Percentiles rank a stretch among this genome's conserved stretches.
Evolutionary conservation across 352 stramenopile species (phyloP).

Genomic region (Globisporangium cederbergense): DNA sequence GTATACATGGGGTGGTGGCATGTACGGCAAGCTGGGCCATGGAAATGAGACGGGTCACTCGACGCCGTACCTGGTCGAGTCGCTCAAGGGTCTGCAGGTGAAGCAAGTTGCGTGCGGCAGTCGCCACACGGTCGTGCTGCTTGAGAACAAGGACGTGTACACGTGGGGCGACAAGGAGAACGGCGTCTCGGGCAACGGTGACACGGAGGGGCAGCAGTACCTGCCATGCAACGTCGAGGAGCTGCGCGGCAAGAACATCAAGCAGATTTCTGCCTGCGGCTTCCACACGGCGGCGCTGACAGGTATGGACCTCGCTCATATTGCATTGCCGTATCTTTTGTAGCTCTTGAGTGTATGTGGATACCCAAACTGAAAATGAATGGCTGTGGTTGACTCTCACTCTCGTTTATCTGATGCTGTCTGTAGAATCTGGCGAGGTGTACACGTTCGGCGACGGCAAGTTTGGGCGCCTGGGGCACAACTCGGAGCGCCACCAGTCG

Average conservation of each 20-base stretch:
- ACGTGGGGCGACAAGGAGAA: conserved; percentile 97
- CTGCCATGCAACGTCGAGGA: conserved; percentile 89
- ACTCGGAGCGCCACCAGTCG: conserved; percentile 79
- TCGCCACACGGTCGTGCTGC: conserved; percentile 91
- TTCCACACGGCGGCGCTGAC: conserved; percentile 84
- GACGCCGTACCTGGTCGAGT: conserved; percentile 92
- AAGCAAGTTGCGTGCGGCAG: conserved; percentile 93
- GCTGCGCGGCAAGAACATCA: conserved; percentile 80
- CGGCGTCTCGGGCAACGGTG: conserved; percentile 92
- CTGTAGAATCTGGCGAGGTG: conserved; percentile 82
- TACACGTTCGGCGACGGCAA: conserved; percentile 94
- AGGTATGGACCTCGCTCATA: conserved; percentile 21
- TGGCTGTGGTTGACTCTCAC: conserved; percentile 1
- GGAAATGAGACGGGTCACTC: conserved; percentile 93
- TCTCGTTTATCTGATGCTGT: conserved; percentile 3
- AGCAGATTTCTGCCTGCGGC: conserved; percentile 87
- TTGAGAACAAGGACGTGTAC: conserved; percentile 89
- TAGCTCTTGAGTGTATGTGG: background rate
- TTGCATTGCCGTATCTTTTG: background rate
- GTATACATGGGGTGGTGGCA: conserved; percentile 93
- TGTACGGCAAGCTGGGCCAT: conserved; percentile 94
- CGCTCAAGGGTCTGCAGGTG: conserved; percentile 88
- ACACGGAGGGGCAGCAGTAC: conserved; percentile 95
- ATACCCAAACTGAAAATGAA: background rate
- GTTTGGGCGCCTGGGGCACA: conserved; percentile 83